Conservation (phyloP, 306 rosid genomes). For the Dalbergia cultrata region DNA sequence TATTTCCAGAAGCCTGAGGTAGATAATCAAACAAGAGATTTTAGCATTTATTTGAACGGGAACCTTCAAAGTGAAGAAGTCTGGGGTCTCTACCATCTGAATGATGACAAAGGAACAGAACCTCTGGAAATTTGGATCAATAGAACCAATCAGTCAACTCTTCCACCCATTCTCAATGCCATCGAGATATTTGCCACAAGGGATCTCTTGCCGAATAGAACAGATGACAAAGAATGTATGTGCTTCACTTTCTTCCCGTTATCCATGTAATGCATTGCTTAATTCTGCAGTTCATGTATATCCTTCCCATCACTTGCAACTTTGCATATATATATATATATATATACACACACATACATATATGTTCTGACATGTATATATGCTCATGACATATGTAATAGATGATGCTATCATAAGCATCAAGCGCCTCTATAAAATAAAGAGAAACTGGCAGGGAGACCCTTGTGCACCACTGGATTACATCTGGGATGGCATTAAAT, state of each 20-base stretch:
- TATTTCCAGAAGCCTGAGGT: slow-evolving; percentile 44
- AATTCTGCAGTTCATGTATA: no score
- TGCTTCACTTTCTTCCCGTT: background rate
- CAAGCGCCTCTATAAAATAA: slow-evolving; percentile 45
- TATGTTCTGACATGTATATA: background rate
- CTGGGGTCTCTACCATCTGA: background rate
- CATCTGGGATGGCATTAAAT: slow-evolving; percentile 57
- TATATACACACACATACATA: no score
- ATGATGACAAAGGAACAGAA: background rate
- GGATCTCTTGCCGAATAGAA: slow-evolving; percentile 40
- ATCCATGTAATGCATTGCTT: background rate
- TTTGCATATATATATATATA: no score
- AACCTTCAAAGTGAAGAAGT: background rate
- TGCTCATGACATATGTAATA: slow-evolving; percentile 14
- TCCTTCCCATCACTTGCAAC: no score
- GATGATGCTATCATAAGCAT: slow-evolving; percentile 47
- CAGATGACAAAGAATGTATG: slow-evolving; percentile 50
- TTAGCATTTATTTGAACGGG: slow-evolving; percentile 46
- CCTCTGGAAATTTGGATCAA: slow-evolving; percentile 42
- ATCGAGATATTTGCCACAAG: slow-evolving; percentile 42
- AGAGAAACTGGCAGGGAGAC: slow-evolving; percentile 60
- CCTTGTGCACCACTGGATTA: slow-evolving; percentile 48
- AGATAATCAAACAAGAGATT: slow-evolving; percentile 51
- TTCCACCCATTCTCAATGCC: slow-evolving; percentile 52
- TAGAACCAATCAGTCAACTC: slow-evolving; percentile 50